phyloP scores from a whole-genome alignment of 2,329 filamentous ascomycete genomes.

The Coccinonectria pachysandricola region DNA sequence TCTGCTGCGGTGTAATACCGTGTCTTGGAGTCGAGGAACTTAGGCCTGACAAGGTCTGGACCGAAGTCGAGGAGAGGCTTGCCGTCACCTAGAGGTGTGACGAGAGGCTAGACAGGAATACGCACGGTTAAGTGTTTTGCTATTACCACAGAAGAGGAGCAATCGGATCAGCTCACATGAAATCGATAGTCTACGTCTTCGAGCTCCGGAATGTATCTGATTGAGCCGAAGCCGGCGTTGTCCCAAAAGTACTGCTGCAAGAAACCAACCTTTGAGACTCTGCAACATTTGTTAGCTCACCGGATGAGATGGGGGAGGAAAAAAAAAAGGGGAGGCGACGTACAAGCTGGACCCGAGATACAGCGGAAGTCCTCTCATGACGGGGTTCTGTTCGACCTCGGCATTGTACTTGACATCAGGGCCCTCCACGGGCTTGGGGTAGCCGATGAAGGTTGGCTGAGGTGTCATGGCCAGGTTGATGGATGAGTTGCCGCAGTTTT shows the following conservation, averaged over 20 bases:
- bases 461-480: too few species aligned
- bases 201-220: constrained; percentile 37
- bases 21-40: constrained; percentile 30
- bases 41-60: constrained; percentile 29
- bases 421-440: constrained; percentile 27
- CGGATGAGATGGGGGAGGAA: constrained; percentile 1
- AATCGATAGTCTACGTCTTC: constrained; percentile 34
- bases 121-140: neutral
- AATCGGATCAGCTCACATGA: constrained; percentile 38
- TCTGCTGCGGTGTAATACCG: constrained; percentile 63
- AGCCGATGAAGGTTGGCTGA: constrained; percentile 29
- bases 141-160: neutral
- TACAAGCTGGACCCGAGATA: constrained; percentile 53
- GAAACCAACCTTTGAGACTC: constrained; percentile 48
- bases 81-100: constrained; percentile 38
- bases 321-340: constrained; percentile 16
- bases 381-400: constrained; percentile 52
- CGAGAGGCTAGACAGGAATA: constrained; percentile 35
- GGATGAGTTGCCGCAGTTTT: too few species aligned
- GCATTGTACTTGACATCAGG: constrained; percentile 27
- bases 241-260: constrained; percentile 58
- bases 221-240: constrained; percentile 49
- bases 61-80: constrained; percentile 30
- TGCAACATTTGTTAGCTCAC: constrained; percentile 25
- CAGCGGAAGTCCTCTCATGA: constrained; percentile 55